Percentiles rank a stretch among this genome's conserved stretches.
These are phyloP conservation scores for Pseudohalonectria lignicola DNA, from an alignment of 2,329 filamentous ascomycete species.

Conservation along the genomic window DNA sequence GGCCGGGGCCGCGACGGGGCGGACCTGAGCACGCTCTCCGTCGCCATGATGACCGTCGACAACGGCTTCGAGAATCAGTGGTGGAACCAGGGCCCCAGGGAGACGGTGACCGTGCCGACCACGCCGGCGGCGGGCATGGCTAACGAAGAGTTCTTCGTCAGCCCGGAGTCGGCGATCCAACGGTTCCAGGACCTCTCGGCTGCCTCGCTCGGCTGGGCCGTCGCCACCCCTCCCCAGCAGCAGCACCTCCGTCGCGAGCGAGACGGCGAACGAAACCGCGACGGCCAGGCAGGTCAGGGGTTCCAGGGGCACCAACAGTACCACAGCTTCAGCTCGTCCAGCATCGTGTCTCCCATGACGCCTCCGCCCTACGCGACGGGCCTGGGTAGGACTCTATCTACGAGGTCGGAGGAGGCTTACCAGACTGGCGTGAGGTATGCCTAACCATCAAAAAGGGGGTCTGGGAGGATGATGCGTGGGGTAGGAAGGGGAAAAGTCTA, in stretches of 20 bases:
- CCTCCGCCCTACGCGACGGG: constrained; percentile 8
- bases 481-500: too few species aligned
- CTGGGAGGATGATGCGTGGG: too few species aligned
- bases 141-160: constrained; percentile 1
- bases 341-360: constrained; percentile 26
- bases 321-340: constrained; percentile 3
- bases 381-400: constrained; percentile 24
- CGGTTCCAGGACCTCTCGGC: constrained; percentile 4
- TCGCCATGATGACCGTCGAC: constrained; percentile 44
- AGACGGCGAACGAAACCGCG: background rate
- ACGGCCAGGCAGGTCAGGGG: background rate
- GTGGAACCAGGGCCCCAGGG: constrained; percentile 38
- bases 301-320: background rate
- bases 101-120: constrained; percentile 14
- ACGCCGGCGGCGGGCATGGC: constrained; percentile 14
- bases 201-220: constrained; percentile 16
- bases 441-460: too few species aligned
- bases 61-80: constrained; percentile 48
- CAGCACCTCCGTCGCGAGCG: background rate
- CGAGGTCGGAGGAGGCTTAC: constrained; percentile 30
- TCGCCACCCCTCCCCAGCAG: constrained; percentile 7
- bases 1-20: constrained; percentile 19
- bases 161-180: background rate
- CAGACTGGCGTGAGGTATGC: constrained; percentile 12
- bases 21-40: constrained; percentile 37